Evolutionary conservation across 2,329 filamentous ascomycete species (phyloP).

Genomic region (Penicillium corylophilum): DNA sequence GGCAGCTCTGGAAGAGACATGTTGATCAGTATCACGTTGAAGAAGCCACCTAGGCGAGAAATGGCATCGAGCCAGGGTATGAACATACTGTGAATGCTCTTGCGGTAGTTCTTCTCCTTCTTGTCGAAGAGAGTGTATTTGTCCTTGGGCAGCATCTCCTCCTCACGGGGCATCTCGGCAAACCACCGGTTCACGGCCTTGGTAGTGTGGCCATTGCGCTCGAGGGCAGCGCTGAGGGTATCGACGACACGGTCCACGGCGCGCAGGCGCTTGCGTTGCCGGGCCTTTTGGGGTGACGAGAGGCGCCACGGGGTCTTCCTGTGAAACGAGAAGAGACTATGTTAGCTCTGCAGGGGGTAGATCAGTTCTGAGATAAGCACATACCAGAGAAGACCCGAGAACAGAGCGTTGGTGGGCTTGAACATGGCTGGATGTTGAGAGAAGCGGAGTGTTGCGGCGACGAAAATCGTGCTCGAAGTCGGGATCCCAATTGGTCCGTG

Average conservation of each 20-base stretch:
- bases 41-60: not conserved
- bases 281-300: conserved; percentile 84
- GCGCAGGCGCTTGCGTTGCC: conserved; percentile 78
- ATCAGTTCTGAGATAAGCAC: conserved; percentile 10
- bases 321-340: conserved; percentile 26
- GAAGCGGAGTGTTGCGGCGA: conserved; percentile 9
- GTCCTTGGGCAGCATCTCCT: conserved; percentile 92
- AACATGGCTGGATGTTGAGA: conserved; percentile 63
- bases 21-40: not conserved
- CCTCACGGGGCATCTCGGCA: conserved; percentile 90
- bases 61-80: not conserved
- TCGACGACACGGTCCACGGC: conserved; percentile 85
- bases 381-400: conserved; percentile 80
- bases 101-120: conserved; percentile 92
- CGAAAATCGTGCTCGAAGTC: conserved; percentile 27
- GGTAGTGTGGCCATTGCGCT: conserved; percentile 65
- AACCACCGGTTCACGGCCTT: conserved; percentile 89
- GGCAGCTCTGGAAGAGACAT: conserved; percentile 60
- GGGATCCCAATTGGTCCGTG: conserved; percentile 25
- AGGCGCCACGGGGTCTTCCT: conserved; percentile 98
- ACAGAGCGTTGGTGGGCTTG: conserved; percentile 73
- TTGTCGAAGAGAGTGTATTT: conserved; percentile 98
- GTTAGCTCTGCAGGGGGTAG: conserved; percentile 19
- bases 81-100: conserved; percentile 91
- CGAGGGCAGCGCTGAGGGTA: conserved; percentile 75